A percentile compares a stretch with the other conserved stretches of the same genome.
phyloP scores from a whole-genome alignment of 805 yeast genomes.

The Kluyveromyces aestuarii region DNA sequence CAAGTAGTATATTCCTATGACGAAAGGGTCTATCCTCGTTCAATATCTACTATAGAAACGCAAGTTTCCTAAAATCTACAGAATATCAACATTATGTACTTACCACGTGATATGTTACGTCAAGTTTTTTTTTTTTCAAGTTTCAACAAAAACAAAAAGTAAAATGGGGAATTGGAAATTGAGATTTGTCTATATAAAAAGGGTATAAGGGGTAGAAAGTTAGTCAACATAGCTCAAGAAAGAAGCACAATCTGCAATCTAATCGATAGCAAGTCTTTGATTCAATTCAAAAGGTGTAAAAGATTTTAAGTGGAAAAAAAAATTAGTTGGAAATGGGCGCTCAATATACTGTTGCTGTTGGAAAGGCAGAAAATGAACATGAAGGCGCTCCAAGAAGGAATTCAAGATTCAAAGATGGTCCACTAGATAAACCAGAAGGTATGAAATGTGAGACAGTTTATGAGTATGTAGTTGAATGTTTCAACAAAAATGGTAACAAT shows the following conservation, averaged over 20 bases:
- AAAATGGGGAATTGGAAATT: not conserved
- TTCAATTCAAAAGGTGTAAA: not conserved
- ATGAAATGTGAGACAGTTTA: slow-evolving; percentile 58
- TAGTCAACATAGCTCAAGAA: not conserved
- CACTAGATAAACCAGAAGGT: slow-evolving; percentile 54
- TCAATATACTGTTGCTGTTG: slow-evolving; percentile 47
- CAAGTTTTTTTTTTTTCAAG: no score
- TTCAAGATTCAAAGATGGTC: slow-evolving; percentile 34
- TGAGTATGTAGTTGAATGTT: slow-evolving; percentile 58
- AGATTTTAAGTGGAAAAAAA: not conserved
- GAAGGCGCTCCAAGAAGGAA: slow-evolving; percentile 81
- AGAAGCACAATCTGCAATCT: not conserved
- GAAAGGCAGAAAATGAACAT: slow-evolving; percentile 55
- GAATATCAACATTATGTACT: no score
- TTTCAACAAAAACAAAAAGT: not conserved
- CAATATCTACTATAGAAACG: no score
- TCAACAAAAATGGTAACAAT: slow-evolving; percentile 43
- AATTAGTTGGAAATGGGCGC: slow-evolving; percentile 5
- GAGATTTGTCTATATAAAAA: not conserved
- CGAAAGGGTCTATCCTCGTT: no score
- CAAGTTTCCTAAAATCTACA: no score
- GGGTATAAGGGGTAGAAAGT: not conserved
- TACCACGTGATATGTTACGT: not conserved
- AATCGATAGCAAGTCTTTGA: not conserved
- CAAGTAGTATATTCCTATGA: no score